A percentile compares a stretch with the other conserved stretches of the same genome.
These are phyloP conservation scores for Fraxinus americana DNA, from an alignment of 257 asterid species.

Conservation along the genomic window DNA sequence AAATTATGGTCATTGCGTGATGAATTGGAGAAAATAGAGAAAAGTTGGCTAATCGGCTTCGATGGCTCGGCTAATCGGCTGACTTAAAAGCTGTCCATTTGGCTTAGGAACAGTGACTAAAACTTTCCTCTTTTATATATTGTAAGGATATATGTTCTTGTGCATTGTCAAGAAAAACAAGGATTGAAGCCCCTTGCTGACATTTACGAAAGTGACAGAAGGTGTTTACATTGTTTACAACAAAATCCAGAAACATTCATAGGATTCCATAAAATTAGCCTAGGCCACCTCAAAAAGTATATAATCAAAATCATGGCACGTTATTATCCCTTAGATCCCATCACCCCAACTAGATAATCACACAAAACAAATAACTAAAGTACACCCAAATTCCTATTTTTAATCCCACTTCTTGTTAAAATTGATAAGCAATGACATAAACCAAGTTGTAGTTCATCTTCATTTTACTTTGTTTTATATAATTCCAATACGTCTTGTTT, in stretches of 20 bases:
- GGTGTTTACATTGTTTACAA: not conserved
- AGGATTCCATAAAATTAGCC: not conserved
- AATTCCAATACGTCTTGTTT: not conserved
- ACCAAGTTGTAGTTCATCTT: not conserved
- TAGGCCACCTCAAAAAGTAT: not conserved
- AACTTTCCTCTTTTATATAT: too few species aligned
- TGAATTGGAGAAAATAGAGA: too few species aligned
- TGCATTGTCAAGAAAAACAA: not conserved
- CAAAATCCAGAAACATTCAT: not conserved
- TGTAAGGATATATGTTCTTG: too few species aligned
- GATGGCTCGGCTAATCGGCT: too few species aligned
- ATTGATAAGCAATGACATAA: not conserved
- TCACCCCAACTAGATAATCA: not conserved
- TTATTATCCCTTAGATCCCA: not conserved
- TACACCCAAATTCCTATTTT: not conserved
- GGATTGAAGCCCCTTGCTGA: not conserved
- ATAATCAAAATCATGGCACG: not conserved
- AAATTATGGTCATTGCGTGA: too few species aligned
- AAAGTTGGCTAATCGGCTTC: too few species aligned
- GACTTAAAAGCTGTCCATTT: too few species aligned
- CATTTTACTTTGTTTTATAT: too few species aligned
- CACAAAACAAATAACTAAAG: not conserved
- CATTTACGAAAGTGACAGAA: not conserved
- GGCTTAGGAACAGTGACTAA: too few species aligned
- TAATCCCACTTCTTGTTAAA: not conserved